A percentile compares a stretch with the other conserved stretches of the same genome.
These are phyloP conservation scores for Drosera spatulata DNA, from an alignment of 179 eudicot species.

Conservation along the genomic window DNA sequence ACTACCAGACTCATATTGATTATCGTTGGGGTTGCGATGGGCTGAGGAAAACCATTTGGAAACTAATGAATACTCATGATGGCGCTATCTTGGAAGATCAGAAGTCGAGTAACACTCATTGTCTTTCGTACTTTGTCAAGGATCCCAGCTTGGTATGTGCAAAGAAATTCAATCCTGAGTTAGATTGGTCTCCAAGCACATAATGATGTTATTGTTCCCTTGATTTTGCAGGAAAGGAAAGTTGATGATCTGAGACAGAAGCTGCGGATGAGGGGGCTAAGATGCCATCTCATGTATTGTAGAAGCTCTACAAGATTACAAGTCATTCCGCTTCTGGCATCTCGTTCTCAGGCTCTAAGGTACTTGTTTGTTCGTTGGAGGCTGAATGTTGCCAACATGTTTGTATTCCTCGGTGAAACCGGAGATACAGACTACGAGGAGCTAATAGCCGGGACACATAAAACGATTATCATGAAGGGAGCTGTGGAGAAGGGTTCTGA, in stretches of 20 bases:
- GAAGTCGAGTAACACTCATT: slow-evolving; percentile 50
- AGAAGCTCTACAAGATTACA: slow-evolving; percentile 67
- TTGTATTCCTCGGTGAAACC: slow-evolving; percentile 57
- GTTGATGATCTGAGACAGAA: slow-evolving; percentile 72
- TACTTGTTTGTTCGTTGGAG: slow-evolving; percentile 74
- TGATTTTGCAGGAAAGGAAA: slow-evolving; percentile 44
- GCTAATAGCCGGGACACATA: slow-evolving; percentile 55
- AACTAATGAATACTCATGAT: slow-evolving; percentile 28
- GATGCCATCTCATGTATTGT: slow-evolving; percentile 77
- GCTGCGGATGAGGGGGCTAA: slow-evolving; percentile 70
- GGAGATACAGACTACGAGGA: slow-evolving; percentile 78
- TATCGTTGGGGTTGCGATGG: slow-evolving; percentile 80
- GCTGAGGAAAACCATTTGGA: slow-evolving; percentile 44
- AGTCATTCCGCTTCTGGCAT: slow-evolving; percentile 66
- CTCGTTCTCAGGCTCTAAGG: slow-evolving; percentile 72
- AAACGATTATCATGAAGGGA: slow-evolving; percentile 55
- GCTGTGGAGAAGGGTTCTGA: slow-evolving; percentile 50
- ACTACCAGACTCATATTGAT: slow-evolving; percentile 50
- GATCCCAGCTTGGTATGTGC: slow-evolving; percentile 39
- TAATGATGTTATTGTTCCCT: background rate
- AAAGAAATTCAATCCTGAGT: background rate
- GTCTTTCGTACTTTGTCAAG: slow-evolving; percentile 51
- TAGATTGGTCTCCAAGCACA: background rate
- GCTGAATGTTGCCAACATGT: slow-evolving; percentile 66
- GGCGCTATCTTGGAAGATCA: slow-evolving; percentile 33